Evolutionary conservation across 2,329 filamentous ascomycete species (phyloP), one percentile per base, ranked within the genome.

Genomic region (Pyricularia pennisetigena): DNA sequence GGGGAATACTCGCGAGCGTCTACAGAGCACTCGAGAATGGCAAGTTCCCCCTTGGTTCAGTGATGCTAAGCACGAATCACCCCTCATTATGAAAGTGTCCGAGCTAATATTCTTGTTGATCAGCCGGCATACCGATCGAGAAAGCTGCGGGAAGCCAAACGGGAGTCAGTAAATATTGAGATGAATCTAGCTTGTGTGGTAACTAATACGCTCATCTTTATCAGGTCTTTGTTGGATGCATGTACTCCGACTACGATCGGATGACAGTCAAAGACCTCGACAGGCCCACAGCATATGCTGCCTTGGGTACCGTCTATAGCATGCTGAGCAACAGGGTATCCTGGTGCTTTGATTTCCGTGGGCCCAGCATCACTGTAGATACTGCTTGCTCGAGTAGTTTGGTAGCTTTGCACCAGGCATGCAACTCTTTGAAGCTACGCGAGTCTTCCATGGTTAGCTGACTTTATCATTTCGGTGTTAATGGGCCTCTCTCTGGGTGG

Each of bases 11-110:
- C 4, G 83, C 87, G 57, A 87, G 85, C 8, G 86, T 85, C 0
- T 90, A 90, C 72, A 87, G 90, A 72, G 87, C 87, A 1, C 79
- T 90, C 59, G 87, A 90, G 74, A 87, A 87, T 81, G 66, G 66
- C 29, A 54, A 61, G 65, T 59, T 9, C 23, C 6, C 6, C 23
- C 16, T 26, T 12, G 8, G 12, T 35, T 26, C 14, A 61, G 9
- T 9, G 0, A 14, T 6, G 10, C n/a, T 26, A 5, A 24, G 57
- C 23, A 16, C 0, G 4, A 5, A 61, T 26, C 5, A 61, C 20
- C 4, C 57, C 57, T 24, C 1, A n/a, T 14, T 4, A 61, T 26
- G 16, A 61, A 12, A 9, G 57, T 24, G n/a, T 61, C 8, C 9
- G 16, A 35, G 30, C 65, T 59, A 35, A 67, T 54, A 32, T 30